These are phyloP conservation scores for Cladosporium sp. DNA, from an alignment of 2,329 filamentous ascomycete species.

Conservation along the genomic window DNA sequence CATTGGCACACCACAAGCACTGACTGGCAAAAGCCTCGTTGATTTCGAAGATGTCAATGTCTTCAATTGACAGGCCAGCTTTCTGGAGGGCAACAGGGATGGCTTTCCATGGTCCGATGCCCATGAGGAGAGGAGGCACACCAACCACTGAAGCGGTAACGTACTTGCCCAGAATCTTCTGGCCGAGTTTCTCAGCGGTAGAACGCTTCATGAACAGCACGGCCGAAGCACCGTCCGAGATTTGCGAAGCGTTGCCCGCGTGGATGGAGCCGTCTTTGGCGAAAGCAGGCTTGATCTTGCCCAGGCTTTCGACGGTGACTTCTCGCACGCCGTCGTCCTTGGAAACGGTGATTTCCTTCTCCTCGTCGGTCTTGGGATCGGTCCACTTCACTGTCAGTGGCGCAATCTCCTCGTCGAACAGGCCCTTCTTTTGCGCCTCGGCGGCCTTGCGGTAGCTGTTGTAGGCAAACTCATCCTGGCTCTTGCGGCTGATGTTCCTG, in stretches of 20 bases:
- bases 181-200: slow-evolving; percentile 80
- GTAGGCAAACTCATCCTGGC: slow-evolving; percentile 93
- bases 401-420: slow-evolving; percentile 87
- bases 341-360: slow-evolving; percentile 73
- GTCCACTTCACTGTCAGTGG: slow-evolving; percentile 82
- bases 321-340: slow-evolving; percentile 83
- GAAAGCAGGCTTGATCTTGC: slow-evolving; percentile 87
- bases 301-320: slow-evolving; percentile 81
- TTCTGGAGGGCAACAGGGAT: slow-evolving; percentile 89
- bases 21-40: slow-evolving; percentile 98
- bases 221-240: slow-evolving; percentile 91
- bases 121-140: slow-evolving; percentile 91
- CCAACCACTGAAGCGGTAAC: slow-evolving; percentile 81
- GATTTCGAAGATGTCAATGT: slow-evolving; percentile 97
- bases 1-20: slow-evolving; percentile 87
- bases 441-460: slow-evolving; percentile 84
- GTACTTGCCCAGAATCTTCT: slow-evolving; percentile 88
- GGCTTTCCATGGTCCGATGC: slow-evolving; percentile 89
- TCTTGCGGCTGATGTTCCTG: slow-evolving; percentile 62
- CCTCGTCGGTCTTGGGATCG: slow-evolving; percentile 85
- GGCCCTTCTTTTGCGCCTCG: slow-evolving; percentile 78
- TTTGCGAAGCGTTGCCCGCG: slow-evolving; percentile 92
- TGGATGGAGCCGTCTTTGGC: slow-evolving; percentile 90
- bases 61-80: slow-evolving; percentile 77
- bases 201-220: slow-evolving; percentile 93